These are phyloP conservation scores for Backusella tuberculispora DNA, from an alignment of 192 early-diverging fungal genomes.

Conservation along the genomic window DNA sequence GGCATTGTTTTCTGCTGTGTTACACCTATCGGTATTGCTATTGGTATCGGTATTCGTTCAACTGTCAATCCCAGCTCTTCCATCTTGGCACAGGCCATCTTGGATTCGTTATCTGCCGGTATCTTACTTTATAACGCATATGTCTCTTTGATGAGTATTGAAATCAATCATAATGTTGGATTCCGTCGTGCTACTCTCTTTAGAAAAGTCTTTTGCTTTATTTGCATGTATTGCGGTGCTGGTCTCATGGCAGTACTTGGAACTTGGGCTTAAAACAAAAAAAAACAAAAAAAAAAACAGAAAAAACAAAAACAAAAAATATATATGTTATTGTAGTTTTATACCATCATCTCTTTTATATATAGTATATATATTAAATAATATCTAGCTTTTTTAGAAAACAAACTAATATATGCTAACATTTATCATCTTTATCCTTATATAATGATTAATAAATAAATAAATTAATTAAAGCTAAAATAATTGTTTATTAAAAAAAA, in stretches of 20 bases:
- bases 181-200: conserved; percentile 16
- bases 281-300: too few species aligned
- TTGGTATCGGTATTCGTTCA: conserved; percentile 75
- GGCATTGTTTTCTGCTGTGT: conserved; percentile 64
- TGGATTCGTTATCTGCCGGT: conserved; percentile 79
- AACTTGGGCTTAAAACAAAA: conserved; percentile 37
- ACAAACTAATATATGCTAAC: too few species aligned
- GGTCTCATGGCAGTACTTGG: conserved; percentile 41
- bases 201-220: conserved; percentile 28
- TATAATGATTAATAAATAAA: too few species aligned
- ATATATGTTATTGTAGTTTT: too few species aligned
- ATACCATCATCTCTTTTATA: too few species aligned
- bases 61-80: conserved; percentile 64
- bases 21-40: conserved; percentile 79
- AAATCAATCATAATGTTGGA: conserved; percentile 39
- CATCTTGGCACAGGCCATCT: conserved; percentile 67
- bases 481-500: too few species aligned
- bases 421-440: too few species aligned
- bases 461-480: too few species aligned
- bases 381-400: too few species aligned
- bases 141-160: conserved; percentile 68
- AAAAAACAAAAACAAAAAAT: too few species aligned
- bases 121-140: conserved; percentile 79
- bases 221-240: conserved; percentile 41
- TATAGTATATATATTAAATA: too few species aligned